Base-by-base conservation (phyloP, 2,329 filamentous ascomycete genomes). In the Colletotrichum sublineola region DNA sequence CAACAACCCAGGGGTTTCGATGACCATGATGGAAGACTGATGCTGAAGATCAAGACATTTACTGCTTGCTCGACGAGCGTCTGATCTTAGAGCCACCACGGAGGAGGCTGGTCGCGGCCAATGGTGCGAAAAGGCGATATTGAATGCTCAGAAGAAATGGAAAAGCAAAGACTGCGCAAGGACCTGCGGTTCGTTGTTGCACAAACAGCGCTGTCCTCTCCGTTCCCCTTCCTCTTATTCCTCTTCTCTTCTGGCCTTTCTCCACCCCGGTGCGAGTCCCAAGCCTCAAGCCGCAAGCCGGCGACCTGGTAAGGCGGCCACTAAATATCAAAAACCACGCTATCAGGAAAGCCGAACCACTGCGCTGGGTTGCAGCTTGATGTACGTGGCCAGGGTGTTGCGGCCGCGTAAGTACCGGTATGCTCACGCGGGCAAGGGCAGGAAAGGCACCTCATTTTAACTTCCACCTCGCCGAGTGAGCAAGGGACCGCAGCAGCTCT, bases 281-380 rank as follows among this genome's bases (percentile, higher is more conserved):
- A 20, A 55, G 62, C 63, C 55, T 38, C 46, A 31, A 53, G 62
- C 64, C 53, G 24, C 44, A 44, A 63, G 55, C 18, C 40, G 20
- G 61, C 67, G 60, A 55, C 55, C 53, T 46, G 56, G 60, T 31
- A 60, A 73, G 61, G 60, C 66, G 55, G 57, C 66, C 66, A 61
- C 66, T 20, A 48, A n/a, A 48, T 48, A 48, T 40, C 11, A 29
- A 11, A 29, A 15, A 42, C n/a, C 50, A 44, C 36, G 50, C 40
- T 44, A 38, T 48, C n/a, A 42, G 53, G 52, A 60, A 44, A 64
- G n/a, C 48, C 60, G 38, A 70, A 62, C 66, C 70, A 56, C 38
- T 42, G 36, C 60, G 56, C 61, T 70, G 70, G 69, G 69, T 64
- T 71, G 58, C 38, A 29, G 52, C 63, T 61, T 70, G 63, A n/a